Percentiles rank a stretch among this genome's conserved stretches.
Evolutionary conservation across 129 eudicot species (phyloP).

Genomic region (Heracleum sosnowskyi): DNA sequence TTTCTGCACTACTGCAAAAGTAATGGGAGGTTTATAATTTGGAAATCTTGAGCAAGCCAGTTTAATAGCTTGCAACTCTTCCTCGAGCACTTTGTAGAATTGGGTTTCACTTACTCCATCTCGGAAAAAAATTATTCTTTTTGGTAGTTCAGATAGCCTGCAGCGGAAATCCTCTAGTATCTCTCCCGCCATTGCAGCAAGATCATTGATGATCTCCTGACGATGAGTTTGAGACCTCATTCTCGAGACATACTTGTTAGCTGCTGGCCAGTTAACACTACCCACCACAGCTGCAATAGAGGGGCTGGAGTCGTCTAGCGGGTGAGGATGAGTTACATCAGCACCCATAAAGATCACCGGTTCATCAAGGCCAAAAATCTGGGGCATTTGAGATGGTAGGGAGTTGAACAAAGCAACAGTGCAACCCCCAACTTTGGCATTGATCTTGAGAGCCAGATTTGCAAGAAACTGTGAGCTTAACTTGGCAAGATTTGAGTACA

Average conservation of each 20-base stretch:
- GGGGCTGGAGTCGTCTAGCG: constrained; percentile 76
- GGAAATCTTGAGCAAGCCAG: constrained; percentile 43
- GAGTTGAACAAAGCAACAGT: constrained; percentile 80
- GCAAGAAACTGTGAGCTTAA: constrained; percentile 70
- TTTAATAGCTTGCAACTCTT: constrained; percentile 63
- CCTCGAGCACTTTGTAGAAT: constrained; percentile 69
- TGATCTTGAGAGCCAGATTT: constrained; percentile 85
- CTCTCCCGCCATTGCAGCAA: constrained; percentile 62
- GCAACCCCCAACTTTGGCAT: constrained; percentile 91
- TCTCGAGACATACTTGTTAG: constrained; percentile 76
- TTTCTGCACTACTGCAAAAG: constrained; percentile 84
- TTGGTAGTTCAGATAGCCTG: constrained; percentile 52
- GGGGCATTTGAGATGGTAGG: constrained; percentile 68
- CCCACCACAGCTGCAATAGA: constrained; percentile 96
- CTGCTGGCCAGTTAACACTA: constrained; percentile 88
- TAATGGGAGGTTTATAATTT: constrained; percentile 68
- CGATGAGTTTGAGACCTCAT: constrained; percentile 91
- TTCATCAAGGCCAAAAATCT: constrained; percentile 46
- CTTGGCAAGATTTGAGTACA: constrained; percentile 61
- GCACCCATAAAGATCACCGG: constrained; percentile 95
- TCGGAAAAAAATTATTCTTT: constrained; percentile 65
- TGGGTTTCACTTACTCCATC: constrained; percentile 99
- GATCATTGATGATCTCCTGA: constrained; percentile 82
- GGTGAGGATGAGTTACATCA: constrained; percentile 95
- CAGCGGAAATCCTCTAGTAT: constrained; percentile 52